phyloP scores from a whole-genome alignment of 345 rosid species.

The Carallia brachiata region DNA sequence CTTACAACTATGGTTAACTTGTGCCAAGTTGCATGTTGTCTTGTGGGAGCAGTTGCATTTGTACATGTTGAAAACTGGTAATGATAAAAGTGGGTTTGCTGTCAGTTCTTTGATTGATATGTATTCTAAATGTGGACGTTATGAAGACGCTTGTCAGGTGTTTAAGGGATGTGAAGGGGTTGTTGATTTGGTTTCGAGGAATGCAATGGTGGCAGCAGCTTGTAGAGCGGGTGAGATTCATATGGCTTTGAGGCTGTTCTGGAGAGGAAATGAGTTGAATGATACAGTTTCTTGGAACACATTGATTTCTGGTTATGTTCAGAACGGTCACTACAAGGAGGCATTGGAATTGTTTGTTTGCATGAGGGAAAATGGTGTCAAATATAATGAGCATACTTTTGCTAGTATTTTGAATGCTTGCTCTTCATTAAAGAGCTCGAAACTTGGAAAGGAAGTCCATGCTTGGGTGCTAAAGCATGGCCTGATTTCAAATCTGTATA shows the following conservation, averaged over 20 bases:
- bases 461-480: slow-evolving; percentile 60
- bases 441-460: slow-evolving; percentile 64
- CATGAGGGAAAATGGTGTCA: slow-evolving; percentile 52
- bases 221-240: slow-evolving; percentile 61
- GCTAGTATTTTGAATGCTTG: slow-evolving; percentile 55
- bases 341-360: slow-evolving; percentile 53
- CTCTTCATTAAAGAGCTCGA: slow-evolving; percentile 44
- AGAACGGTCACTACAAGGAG: slow-evolving; percentile 50
- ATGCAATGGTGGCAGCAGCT: slow-evolving; percentile 71
- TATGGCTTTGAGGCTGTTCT: slow-evolving; percentile 54
- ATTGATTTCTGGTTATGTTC: slow-evolving; percentile 57
- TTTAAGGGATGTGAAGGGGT: slow-evolving; percentile 36
- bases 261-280: slow-evolving; percentile 46
- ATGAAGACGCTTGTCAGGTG: slow-evolving; percentile 44
- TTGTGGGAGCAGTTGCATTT: slow-evolving; percentile 64
- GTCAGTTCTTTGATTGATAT: slow-evolving; percentile 74
- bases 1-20: slow-evolving; percentile 62
- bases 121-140: slow-evolving; percentile 72
- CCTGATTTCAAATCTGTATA: slow-evolving; percentile 39
- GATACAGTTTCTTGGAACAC: slow-evolving; percentile 75
- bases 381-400: slow-evolving; percentile 60
- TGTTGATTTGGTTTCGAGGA: slow-evolving; percentile 60
- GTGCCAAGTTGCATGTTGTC: slow-evolving; percentile 45
- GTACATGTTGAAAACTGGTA: slow-evolving; percentile 61
- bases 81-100: slow-evolving; percentile 54